A percentile compares a stretch with the other conserved stretches of the same genome.
These are phyloP conservation scores for Helicostylum pulchrum DNA, from an alignment of 192 early-diverging fungal species.

Conservation along the genomic window DNA sequence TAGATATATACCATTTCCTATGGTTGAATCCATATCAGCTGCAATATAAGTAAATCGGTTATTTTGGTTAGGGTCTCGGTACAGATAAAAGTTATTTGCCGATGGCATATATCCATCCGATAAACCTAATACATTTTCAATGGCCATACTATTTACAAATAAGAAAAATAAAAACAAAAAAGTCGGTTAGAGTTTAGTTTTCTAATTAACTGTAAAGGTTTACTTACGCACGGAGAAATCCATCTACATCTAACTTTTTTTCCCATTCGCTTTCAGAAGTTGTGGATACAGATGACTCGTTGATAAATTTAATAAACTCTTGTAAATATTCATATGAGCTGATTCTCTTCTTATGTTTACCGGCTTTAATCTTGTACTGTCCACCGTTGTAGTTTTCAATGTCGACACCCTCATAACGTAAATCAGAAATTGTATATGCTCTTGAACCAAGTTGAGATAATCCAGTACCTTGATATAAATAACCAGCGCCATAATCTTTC, in stretches of 20 bases:
- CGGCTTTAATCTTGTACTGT: constrained; percentile 2
- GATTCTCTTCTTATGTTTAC: neutral
- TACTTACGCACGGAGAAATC: constrained; percentile 15
- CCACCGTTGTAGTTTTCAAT: constrained; percentile 1
- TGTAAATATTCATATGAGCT: neutral
- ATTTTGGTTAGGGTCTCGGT: neutral
- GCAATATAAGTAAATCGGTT: constrained; percentile 1
- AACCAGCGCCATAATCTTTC: neutral
- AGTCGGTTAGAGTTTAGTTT: too few species aligned
- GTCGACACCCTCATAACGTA: neutral
- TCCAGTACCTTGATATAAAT: constrained; percentile 9
- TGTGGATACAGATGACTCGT: neutral
- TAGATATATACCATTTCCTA: neutral
- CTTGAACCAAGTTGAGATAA: too few species aligned
- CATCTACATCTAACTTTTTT: neutral
- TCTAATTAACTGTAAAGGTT: too few species aligned
- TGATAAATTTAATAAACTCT: constrained; percentile 12
- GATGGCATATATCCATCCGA: constrained; percentile 5
- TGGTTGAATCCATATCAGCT: neutral
- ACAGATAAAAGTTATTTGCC: constrained; percentile 17
- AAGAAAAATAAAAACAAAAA: neutral
- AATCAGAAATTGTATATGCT: neutral
- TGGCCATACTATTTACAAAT: constrained; percentile 12
- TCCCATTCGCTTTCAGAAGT: constrained; percentile 7
- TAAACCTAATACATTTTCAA: constrained; percentile 6